These are phyloP conservation scores for Cyclostephanos invisitatus DNA, from an alignment of 108 stramenopile species.

Conservation along the genomic window DNA sequence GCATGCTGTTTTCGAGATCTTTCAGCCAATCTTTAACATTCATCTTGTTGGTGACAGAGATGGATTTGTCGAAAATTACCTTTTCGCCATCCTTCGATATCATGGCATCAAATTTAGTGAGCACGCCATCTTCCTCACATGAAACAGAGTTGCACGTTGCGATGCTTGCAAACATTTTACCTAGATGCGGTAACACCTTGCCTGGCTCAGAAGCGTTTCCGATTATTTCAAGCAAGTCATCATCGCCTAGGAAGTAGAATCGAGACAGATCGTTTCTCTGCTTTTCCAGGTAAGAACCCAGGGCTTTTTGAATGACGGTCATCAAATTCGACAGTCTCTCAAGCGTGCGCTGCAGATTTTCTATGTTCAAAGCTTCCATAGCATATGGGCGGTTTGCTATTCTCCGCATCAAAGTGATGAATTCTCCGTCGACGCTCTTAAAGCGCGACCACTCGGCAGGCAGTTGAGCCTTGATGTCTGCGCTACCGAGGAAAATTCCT, in stretches of 20 bases:
- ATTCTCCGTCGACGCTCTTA: constrained; percentile 94
- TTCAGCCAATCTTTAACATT: constrained; percentile 94
- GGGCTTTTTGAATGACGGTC: constrained; percentile 92
- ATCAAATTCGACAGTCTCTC: constrained; percentile 90
- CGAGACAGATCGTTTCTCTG: constrained; percentile 94
- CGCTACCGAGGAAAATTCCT: constrained; percentile 93
- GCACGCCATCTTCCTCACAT: constrained; percentile 59
- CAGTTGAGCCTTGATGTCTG: constrained; percentile 96
- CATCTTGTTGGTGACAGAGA: constrained; percentile 65
- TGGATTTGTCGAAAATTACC: constrained; percentile 74
- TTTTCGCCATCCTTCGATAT: constrained; percentile 96
- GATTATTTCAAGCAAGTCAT: constrained; percentile 98
- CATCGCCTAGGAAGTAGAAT: constrained; percentile 99
- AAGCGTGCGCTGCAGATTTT: constrained; percentile 90
- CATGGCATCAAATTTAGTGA: constrained; percentile 84
- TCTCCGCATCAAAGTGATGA: constrained; percentile 89
- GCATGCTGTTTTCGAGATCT: constrained; percentile 89
- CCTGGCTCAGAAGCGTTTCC: constrained; percentile 93
- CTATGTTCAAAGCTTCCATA: constrained; percentile 89
- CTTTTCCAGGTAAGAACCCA: constrained; percentile 96
- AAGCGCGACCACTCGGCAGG: constrained; percentile 95
- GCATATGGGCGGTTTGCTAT: constrained; percentile 86
- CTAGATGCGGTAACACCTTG: constrained; percentile 91
- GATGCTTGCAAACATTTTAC: constrained; percentile 99
- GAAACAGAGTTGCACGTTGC: constrained; percentile 55